A percentile compares a stretch with the other conserved stretches of the same genome.
phyloP scores from a whole-genome alignment of 495 filamentous ascomycete species.

The Rusavskia elegans region DNA sequence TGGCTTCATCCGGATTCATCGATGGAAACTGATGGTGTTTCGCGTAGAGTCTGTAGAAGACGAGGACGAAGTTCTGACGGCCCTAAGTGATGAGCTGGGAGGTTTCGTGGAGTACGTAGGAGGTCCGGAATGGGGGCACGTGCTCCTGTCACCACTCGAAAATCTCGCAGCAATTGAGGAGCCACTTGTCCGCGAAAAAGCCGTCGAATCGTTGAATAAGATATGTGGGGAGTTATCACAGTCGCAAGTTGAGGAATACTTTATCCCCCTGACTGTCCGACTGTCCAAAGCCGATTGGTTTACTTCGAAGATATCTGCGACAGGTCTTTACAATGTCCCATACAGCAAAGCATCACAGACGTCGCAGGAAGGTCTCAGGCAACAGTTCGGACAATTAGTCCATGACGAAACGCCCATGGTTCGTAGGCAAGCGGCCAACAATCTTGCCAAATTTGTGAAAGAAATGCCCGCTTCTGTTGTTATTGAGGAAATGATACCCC shows the following conservation, averaged over 20 bases:
- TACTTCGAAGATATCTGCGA: slow-evolving; percentile 95
- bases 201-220: slow-evolving; percentile 97
- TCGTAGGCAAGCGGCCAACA: slow-evolving; percentile 85
- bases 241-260: slow-evolving; percentile 87
- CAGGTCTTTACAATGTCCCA: slow-evolving; percentile 81
- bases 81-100: slow-evolving; percentile 89
- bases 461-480: slow-evolving; percentile 81
- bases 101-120: slow-evolving; percentile 96
- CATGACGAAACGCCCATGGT: slow-evolving; percentile 99
- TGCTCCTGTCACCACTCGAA: slow-evolving; percentile 90
- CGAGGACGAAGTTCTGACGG: slow-evolving; percentile 94
- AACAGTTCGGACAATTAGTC: slow-evolving; percentile 80
- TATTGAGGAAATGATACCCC: slow-evolving; percentile 95
- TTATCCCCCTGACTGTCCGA: slow-evolving; percentile 84
- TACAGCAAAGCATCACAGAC: slow-evolving; percentile 73
- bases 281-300: slow-evolving; percentile 99
- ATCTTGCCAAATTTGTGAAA: slow-evolving; percentile 94
- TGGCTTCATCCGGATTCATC: neutral
- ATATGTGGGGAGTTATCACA: slow-evolving; percentile 84
- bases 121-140: slow-evolving; percentile 82
- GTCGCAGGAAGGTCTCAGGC: slow-evolving; percentile 76
- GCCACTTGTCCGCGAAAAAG: slow-evolving; percentile 94
- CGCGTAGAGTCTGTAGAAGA: slow-evolving; percentile 88
- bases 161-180: slow-evolving; percentile 98
- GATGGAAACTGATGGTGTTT: slow-evolving; percentile 5